Conservation (phyloP, 192 early-diverging fungal genomes). For the Thoreauomyces humboldtii region DNA sequence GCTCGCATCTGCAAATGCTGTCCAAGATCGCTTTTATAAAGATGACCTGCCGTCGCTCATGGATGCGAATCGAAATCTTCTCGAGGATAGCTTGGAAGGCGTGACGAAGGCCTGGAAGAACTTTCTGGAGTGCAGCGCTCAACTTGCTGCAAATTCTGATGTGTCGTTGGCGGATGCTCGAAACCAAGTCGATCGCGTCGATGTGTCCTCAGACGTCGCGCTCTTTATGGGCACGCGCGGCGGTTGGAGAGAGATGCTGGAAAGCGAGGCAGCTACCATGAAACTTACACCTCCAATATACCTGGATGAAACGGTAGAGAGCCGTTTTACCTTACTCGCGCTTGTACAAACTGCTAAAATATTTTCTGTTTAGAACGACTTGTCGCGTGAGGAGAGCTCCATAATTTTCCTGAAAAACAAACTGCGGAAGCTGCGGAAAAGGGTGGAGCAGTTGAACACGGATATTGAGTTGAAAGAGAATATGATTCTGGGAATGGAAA, state of each 20-base stretch:
- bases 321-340: neutral
- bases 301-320: neutral
- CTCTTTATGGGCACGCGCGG: too few relatives aligned
- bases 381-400: conserved; percentile 59
- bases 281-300: too few relatives aligned
- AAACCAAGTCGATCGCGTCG: neutral
- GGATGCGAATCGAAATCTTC: too few relatives aligned
- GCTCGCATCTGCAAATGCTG: conserved; percentile 60
- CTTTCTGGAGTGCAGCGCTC: neutral
- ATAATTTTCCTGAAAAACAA: conserved; percentile 66
- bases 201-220: neutral
- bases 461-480: conserved; percentile 50
- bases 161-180: conserved; percentile 18
- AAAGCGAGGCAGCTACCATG: too few relatives aligned
- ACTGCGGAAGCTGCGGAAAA: conserved; percentile 54
- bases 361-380: conserved; percentile 26
- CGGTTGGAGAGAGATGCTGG: too few relatives aligned
- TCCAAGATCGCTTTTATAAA: conserved; percentile 60
- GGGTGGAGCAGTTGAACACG: conserved; percentile 43
- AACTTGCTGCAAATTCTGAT: conserved; percentile 15
- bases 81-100: conserved; percentile 55
- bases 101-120: neutral
- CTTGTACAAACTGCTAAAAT: neutral
- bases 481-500: conserved; percentile 51
- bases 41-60: conserved; percentile 68